Base-by-base conservation (phyloP, 139 green algal species). In the Chlorella sp. region DNA sequence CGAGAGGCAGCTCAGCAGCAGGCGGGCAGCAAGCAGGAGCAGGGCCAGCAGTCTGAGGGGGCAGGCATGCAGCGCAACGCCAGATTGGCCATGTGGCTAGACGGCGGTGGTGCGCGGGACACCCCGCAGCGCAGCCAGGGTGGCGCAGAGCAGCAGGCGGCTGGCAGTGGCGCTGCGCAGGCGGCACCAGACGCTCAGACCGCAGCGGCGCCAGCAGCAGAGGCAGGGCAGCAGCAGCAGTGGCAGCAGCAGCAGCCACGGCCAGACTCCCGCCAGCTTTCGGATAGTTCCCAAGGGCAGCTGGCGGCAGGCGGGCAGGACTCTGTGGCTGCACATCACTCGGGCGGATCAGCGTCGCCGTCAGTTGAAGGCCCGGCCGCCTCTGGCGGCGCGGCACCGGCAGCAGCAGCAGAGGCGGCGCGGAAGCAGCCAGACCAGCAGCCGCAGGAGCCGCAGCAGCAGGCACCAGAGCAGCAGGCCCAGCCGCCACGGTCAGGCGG, bases 381-480 rank as follows among this genome's bases (percentile, higher is more conserved):
- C 11, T 76, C 40, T 6, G 38, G 41, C 24, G n/a, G 32, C 30
- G 72, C 41, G 41, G 73, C 76, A 73, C 38, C 76, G 72, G 76
- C 54, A 73, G 76, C 76, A 54, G 51, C 75, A 36, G 13, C 34
- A 68, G 41, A 44, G 41, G 8, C 38, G 34, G 69, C 44, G 32
- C 32, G 7, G 75, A n/a, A 19, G 73, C 73, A 30, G 51, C 75
- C 6, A 54, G 9, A n/a, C 34, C n/a, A 32, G 32, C 20, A 19
- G 70, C 17, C 40, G 38, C 41, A 68, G 62, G 44, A 76, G 79
- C 64, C 51, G 62, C 67, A 65, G 79, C 28, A n/a, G 79, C 64
- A 84, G 43, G 46, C 43, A 32, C 13, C 51, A 60, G 74, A 46
- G 74, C 38, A 60, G 77, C 8, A 32, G 26, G 22, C 6, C 44